A percentile compares a stretch with the other conserved stretches of the same genome.
These are phyloP conservation scores for Breviolum minutum DNA, from an alignment of 73 alveolate genomes.

Conservation along the genomic window DNA sequence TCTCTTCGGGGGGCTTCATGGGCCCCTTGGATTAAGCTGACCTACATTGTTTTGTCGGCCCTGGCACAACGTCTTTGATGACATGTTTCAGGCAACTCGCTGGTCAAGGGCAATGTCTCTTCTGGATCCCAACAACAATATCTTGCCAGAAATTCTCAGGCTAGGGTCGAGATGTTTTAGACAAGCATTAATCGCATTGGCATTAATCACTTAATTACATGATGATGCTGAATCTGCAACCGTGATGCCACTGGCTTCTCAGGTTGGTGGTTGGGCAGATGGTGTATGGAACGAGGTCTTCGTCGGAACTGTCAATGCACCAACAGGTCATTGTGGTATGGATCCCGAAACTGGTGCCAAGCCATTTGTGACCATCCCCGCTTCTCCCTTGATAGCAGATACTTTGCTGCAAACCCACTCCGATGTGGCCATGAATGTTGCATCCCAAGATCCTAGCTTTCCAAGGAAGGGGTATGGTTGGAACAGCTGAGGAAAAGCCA, in stretches of 20 bases:
- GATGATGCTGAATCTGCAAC: neutral
- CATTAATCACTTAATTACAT: neutral
- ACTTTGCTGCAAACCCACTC: neutral
- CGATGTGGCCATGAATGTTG: too few species aligned
- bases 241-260: neutral
- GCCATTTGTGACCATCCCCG: constrained; percentile 60
- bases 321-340: constrained; percentile 78
- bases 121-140: constrained; percentile 94
- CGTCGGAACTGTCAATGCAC: constrained; percentile 82
- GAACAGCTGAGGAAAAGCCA: constrained; percentile 19
- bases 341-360: constrained; percentile 10
- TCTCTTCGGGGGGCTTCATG: constrained; percentile 83
- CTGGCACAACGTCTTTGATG: neutral
- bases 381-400: constrained; percentile 66
- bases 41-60: neutral
- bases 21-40: neutral
- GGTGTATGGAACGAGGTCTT: constrained; percentile 95
- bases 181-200: neutral
- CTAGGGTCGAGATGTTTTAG: neutral
- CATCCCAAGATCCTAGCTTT: too few species aligned
- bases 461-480: too few species aligned
- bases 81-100: constrained; percentile 41
- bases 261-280: constrained; percentile 70
- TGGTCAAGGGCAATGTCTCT: constrained; percentile 54
- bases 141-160: constrained; percentile 61